Conservation (phyloP, 73 alveolate genomes). For the Durusdinium trenchii region DNA sequence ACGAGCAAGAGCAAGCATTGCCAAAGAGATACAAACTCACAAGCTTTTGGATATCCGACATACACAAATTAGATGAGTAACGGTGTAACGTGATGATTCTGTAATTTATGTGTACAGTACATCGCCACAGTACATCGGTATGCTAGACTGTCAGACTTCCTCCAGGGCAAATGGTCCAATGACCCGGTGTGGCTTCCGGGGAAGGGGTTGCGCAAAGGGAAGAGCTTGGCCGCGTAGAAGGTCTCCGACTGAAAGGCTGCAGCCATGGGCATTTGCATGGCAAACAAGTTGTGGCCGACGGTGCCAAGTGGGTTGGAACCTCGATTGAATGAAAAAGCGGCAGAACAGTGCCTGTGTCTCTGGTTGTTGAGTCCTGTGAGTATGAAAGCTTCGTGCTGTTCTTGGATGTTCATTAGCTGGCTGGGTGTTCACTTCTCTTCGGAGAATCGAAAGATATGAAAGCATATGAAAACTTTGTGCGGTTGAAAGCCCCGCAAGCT, state of each 20-base stretch:
- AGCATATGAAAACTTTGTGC: too few species aligned
- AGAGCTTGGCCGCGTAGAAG: constrained; percentile 62
- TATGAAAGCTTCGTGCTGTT: too few species aligned
- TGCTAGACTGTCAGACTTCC: too few species aligned
- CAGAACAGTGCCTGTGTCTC: too few species aligned
- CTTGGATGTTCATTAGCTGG: too few species aligned
- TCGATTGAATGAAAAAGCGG: background rate
- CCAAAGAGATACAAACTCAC: background rate
- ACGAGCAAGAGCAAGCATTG: background rate
- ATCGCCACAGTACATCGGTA: background rate
- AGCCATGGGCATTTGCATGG: constrained; percentile 70
- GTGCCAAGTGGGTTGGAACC: constrained; percentile 54
- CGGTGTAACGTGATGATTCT: too few species aligned
- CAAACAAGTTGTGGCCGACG: constrained; percentile 46
- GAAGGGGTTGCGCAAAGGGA: constrained; percentile 61
- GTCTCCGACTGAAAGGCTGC: constrained; percentile 46
- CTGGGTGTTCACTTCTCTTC: too few species aligned
- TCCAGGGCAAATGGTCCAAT: constrained; percentile 57
- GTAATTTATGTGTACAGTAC: too few species aligned
- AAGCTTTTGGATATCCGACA: background rate
- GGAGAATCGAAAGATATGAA: too few species aligned
- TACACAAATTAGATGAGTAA: too few species aligned
- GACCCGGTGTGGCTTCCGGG: constrained; percentile 50
- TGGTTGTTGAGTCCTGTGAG: too few species aligned
- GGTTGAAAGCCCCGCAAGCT: too few species aligned